A percentile compares a stretch with the other conserved stretches of the same genome.
Conservation (phyloP, 495 filamentous ascomycete species). For the Antarctomyces pellizariae region DNA sequence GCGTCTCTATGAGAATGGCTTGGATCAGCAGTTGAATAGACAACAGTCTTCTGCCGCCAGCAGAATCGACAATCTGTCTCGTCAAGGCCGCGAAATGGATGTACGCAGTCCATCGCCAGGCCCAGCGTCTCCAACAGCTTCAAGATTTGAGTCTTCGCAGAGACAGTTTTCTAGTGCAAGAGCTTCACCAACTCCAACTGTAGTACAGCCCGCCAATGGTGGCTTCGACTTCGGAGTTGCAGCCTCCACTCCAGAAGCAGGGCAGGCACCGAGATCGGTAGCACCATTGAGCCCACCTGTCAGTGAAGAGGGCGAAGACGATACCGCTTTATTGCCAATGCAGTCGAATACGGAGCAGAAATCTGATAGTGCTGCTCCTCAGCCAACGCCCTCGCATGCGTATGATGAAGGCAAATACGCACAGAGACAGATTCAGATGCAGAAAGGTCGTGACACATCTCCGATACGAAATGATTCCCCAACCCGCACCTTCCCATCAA, state of each 20-base stretch:
- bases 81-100: constrained; percentile 28
- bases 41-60: constrained; percentile 54
- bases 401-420: constrained; percentile 75
- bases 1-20: constrained; percentile 65
- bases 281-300: constrained; percentile 53
- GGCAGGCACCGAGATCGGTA: constrained; percentile 22
- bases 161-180: constrained; percentile 12
- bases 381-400: constrained; percentile 49
- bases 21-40: constrained; percentile 58
- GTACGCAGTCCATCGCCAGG: constrained; percentile 23
- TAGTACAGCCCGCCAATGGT: too few relatives aligned
- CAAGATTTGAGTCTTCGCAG: constrained; percentile 12
- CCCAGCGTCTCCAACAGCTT: constrained; percentile 23
- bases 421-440: constrained; percentile 57
- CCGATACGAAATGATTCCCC: constrained; percentile 10
- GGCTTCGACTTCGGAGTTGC: too few relatives aligned
- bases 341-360: constrained; percentile 63
- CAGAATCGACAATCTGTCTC: constrained; percentile 52
- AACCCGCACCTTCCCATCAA: constrained; percentile 6
- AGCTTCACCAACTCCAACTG: too few relatives aligned
- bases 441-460: constrained; percentile 36
- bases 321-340: constrained; percentile 32
- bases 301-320: constrained; percentile 45
- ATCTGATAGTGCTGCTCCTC: constrained; percentile 64
- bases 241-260: too few relatives aligned